A percentile compares a stretch with the other conserved stretches of the same genome.
Conservation (phyloP, 2,329 filamentous ascomycete species). For the Talaromyces verruculosus region DNA sequence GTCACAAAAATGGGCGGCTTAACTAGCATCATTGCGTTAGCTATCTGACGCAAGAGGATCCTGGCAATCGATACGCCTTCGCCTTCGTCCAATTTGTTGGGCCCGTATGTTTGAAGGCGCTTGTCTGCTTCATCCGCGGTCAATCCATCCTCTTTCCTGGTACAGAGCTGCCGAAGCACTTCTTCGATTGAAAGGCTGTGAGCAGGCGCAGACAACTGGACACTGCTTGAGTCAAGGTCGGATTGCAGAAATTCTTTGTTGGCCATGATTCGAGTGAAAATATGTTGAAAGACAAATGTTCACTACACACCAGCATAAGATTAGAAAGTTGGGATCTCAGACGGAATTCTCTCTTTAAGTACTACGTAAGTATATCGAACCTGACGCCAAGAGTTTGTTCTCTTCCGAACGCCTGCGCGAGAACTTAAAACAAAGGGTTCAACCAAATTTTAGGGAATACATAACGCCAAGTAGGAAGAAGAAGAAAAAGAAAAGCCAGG, state of each 20-base stretch:
- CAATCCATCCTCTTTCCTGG: constrained; percentile 16
- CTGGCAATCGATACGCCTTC: constrained; percentile 49
- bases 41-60: constrained; percentile 53
- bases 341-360: too few species aligned
- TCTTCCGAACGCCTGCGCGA: background rate
- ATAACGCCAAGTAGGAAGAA: constrained; percentile 12
- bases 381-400: constrained; percentile 12
- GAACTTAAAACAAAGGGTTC: constrained; percentile 5
- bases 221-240: background rate
- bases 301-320: constrained; percentile 11
- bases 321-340: constrained; percentile 7
- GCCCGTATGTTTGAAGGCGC: constrained; percentile 35
- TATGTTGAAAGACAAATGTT: constrained; percentile 14
- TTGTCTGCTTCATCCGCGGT: constrained; percentile 4
- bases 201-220: constrained; percentile 10
- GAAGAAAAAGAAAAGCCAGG: constrained; percentile 7
- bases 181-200: constrained; percentile 13
- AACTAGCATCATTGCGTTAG: constrained; percentile 39
- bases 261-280: constrained; percentile 10
- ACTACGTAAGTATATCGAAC: constrained; percentile 14
- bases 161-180: constrained; percentile 13
- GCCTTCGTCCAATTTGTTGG: constrained; percentile 50
- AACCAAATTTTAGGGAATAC: constrained; percentile 9
- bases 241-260: constrained; percentile 8
- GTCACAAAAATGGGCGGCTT: constrained; percentile 17